Percentiles rank a stretch among this genome's conserved stretches.
These are phyloP conservation scores for Thermomyces lanuginosus DNA, from an alignment of 2,329 filamentous ascomycete species.

Conservation along the genomic window DNA sequence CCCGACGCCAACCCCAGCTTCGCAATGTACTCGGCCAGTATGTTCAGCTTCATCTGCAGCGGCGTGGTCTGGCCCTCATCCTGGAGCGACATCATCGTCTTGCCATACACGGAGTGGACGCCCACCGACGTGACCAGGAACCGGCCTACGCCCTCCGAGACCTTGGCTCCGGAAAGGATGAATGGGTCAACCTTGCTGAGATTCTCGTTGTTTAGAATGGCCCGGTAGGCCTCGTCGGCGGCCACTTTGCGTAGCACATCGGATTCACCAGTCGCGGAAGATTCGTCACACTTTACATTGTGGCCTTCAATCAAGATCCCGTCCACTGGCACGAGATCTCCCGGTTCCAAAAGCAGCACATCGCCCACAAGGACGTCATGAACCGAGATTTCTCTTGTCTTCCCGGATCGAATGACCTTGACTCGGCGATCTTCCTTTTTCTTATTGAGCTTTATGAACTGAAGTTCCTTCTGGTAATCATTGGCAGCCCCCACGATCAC, in stretches of 20 bases:
- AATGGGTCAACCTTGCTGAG: constrained; percentile 59
- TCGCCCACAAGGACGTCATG: constrained; percentile 59
- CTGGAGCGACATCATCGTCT: constrained; percentile 61
- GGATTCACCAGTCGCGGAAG: constrained; percentile 60
- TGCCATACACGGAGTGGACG: constrained; percentile 57
- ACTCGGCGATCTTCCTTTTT: constrained; percentile 63
- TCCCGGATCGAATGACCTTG: constrained; percentile 61
- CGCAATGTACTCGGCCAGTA: constrained; percentile 64
- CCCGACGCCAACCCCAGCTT: constrained; percentile 57
- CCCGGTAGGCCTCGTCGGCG: constrained; percentile 47
- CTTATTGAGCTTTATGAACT: constrained; percentile 64
- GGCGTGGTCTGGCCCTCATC: constrained; percentile 65
- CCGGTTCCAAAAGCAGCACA: constrained; percentile 55
- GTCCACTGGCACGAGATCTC: constrained; percentile 55
- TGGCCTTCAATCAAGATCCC: constrained; percentile 53
- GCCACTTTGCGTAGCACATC: constrained; percentile 52
- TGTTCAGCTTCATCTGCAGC: constrained; percentile 60
- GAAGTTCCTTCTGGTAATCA: constrained; percentile 67
- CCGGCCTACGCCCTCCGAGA: constrained; percentile 57
- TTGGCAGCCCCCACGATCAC: constrained; percentile 62
- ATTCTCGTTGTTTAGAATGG: constrained; percentile 44
- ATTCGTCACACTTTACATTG: constrained; percentile 55
- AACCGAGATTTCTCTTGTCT: constrained; percentile 50
- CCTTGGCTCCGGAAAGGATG: constrained; percentile 63
- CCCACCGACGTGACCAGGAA: constrained; percentile 63